These are phyloP conservation scores for Neophaeococcomyces aloes DNA, from an alignment of 2,329 filamentous ascomycete genomes.

Conservation along the genomic window DNA sequence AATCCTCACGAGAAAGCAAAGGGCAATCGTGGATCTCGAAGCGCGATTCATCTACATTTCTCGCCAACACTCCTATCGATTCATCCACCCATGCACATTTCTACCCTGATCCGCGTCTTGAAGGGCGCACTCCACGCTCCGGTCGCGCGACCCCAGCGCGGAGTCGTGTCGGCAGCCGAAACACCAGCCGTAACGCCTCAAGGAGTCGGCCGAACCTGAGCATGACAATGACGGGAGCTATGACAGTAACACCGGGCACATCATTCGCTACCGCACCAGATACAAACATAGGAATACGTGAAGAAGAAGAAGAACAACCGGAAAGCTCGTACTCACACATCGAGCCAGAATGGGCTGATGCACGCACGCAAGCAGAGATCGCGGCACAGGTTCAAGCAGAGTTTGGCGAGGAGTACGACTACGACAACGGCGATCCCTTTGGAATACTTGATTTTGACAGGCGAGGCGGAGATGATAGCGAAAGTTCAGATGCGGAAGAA, in stretches of 20 bases:
- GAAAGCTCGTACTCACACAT: slow-evolving; percentile 6
- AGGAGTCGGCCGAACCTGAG: not conserved
- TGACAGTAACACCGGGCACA: not conserved
- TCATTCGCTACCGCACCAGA: slow-evolving; percentile 5
- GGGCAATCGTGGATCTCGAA: slow-evolving; percentile 53
- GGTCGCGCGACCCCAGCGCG: slow-evolving; percentile 16
- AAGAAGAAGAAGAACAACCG: slow-evolving; percentile 26
- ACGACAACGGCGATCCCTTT: slow-evolving; percentile 17
- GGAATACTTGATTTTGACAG: slow-evolving; percentile 23
- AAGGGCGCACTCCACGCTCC: slow-evolving; percentile 15
- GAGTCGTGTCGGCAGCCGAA: slow-evolving; percentile 22
- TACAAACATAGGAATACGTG: not conserved
- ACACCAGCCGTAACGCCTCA: not conserved
- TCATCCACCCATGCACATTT: slow-evolving; percentile 29
- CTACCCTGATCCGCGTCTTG: slow-evolving; percentile 23
- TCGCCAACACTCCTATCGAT: slow-evolving; percentile 23
- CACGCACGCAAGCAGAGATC: slow-evolving; percentile 19
- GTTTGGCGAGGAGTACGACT: slow-evolving; percentile 14
- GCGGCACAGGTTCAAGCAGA: slow-evolving; percentile 17
- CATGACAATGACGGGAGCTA: not conserved
- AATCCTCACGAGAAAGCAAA: slow-evolving; percentile 48
- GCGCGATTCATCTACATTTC: slow-evolving; percentile 45
- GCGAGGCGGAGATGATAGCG: slow-evolving; percentile 25
- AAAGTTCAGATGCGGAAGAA: slow-evolving; percentile 40
- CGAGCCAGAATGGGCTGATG: slow-evolving; percentile 20